Percentiles rank a stretch among this genome's conserved stretches.
phyloP scores from a whole-genome alignment of 192 early-diverging fungal species.

The Mortierella antarctica region DNA sequence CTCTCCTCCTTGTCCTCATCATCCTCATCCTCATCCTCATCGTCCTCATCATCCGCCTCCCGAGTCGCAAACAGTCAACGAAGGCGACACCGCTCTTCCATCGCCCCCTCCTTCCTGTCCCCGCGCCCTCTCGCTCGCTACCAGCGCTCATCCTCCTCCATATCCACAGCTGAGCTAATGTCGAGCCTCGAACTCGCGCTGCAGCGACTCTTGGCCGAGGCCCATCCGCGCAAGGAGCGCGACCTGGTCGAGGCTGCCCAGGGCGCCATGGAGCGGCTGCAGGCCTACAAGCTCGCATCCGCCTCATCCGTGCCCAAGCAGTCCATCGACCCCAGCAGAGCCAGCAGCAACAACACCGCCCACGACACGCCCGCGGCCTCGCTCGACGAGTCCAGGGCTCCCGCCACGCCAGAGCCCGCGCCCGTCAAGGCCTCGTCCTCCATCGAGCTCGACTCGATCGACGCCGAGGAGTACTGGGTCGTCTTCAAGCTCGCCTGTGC shows the following conservation, averaged over 20 bases:
- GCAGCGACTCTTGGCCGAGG: conserved; percentile 58
- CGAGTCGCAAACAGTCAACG: neutral
- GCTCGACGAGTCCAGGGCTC: conserved; percentile 18
- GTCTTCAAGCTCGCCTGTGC: conserved; percentile 56
- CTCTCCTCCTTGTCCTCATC: neutral
- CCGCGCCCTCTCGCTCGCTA: neutral
- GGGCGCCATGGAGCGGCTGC: conserved; percentile 47
- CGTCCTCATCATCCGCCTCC: neutral
- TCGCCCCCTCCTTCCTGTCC: neutral
- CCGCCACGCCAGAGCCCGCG: conserved; percentile 11
- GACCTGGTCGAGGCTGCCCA: conserved; percentile 51
- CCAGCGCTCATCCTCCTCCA: neutral
- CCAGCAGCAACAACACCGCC: neutral
- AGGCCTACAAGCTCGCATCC: conserved; percentile 43
- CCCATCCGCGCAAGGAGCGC: conserved; percentile 52
- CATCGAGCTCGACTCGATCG: conserved; percentile 48
- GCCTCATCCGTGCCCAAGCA: conserved; percentile 41
- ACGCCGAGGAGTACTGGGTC: conserved; percentile 57
- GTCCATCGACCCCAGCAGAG: conserved; percentile 7
- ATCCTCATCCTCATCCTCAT: neutral
- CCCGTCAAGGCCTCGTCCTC: conserved; percentile 38
- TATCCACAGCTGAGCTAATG: conserved; percentile 15
- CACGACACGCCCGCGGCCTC: neutral
- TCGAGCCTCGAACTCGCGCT: conserved; percentile 60
- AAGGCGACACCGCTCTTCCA: neutral